Conservation (phyloP, 2,329 filamentous ascomycete species). For the Ascochyta pisi region DNA sequence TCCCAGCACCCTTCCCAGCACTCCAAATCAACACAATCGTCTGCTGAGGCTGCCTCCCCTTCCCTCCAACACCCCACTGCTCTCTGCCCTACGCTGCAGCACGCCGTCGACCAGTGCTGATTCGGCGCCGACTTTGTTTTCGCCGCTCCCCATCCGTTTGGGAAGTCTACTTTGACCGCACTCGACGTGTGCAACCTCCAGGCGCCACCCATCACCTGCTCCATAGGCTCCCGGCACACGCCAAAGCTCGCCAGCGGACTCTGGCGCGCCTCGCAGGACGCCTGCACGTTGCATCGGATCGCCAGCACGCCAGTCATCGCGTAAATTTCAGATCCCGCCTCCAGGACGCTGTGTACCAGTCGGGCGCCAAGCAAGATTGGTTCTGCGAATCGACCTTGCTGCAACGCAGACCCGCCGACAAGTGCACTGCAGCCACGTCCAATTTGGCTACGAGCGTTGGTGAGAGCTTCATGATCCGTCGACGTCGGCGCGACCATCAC, state of each 20-base stretch:
- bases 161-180: conserved; percentile 23
- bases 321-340: conserved; percentile 32
- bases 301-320: conserved; percentile 24
- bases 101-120: conserved; percentile 4
- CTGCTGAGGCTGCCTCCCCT: conserved; percentile 11
- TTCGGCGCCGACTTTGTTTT: conserved; percentile 24
- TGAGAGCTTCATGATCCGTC: conserved; percentile 34
- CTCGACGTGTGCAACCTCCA: conserved; percentile 35
- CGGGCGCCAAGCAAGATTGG: conserved; percentile 21
- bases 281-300: conserved; percentile 32
- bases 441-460: conserved; percentile 30
- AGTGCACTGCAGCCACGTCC: conserved; percentile 46
- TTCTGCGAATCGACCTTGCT: conserved; percentile 27
- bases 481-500: conserved; percentile 32
- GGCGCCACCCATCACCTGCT: conserved; percentile 31
- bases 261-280: conserved; percentile 28
- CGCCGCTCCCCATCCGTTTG: conserved; percentile 24
- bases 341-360: conserved; percentile 30
- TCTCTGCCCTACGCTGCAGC: conserved; percentile 7
- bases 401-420: conserved; percentile 20
- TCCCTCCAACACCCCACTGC: conserved; percentile 8
- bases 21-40: conserved; percentile 18
- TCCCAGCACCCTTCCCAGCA: conserved; percentile 20
- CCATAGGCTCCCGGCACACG: conserved; percentile 17
- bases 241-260: conserved; percentile 21